Conservation (phyloP, 208 protist species). For the Strigomonas culicis region DNA sequence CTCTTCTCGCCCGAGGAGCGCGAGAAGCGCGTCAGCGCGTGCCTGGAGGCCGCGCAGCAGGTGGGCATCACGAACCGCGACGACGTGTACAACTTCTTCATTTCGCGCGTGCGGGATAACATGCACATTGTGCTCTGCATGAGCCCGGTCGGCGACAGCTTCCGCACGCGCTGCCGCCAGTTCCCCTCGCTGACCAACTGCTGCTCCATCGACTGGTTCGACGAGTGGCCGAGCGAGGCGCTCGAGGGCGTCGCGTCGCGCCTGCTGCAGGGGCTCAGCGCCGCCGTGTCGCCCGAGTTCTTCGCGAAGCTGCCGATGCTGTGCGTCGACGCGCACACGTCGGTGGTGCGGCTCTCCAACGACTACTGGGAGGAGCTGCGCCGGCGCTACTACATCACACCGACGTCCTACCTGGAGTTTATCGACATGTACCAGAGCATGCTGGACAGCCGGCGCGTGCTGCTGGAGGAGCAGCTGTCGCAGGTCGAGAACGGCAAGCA, state of each 20-base stretch:
- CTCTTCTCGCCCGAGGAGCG: constrained; percentile 96
- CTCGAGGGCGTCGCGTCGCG: constrained; percentile 85
- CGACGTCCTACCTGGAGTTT: constrained; percentile 95
- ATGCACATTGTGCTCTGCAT: constrained; percentile 97
- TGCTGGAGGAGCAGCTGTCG: constrained; percentile 84
- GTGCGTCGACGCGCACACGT: constrained; percentile 88
- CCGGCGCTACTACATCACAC: constrained; percentile 94
- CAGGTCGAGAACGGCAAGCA: constrained; percentile 87
- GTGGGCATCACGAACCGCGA: constrained; percentile 89
- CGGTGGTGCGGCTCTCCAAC: constrained; percentile 62
- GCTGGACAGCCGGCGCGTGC: constrained; percentile 68
- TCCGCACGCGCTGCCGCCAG: constrained; percentile 93
- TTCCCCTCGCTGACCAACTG: constrained; percentile 98
- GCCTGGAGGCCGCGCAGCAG: constrained; percentile 82
- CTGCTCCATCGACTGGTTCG: constrained; percentile 98
- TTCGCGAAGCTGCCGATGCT: constrained; percentile 60
- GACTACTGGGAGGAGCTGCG: constrained; percentile 91
- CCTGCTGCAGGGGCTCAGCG: constrained; percentile 63
- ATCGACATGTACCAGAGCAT: constrained; percentile 92
- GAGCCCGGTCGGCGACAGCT: constrained; percentile 94
- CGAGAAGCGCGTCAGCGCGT: constrained; percentile 94
- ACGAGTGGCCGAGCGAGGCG: constrained; percentile 95
- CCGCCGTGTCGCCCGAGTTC: constrained; percentile 39
- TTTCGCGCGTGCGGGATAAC: constrained; percentile 93
- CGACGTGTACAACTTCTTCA: constrained; percentile 94